These are phyloP conservation scores for Solanum hybrid DNA, from an alignment of 305 asterid species.

Conservation along the genomic window DNA sequence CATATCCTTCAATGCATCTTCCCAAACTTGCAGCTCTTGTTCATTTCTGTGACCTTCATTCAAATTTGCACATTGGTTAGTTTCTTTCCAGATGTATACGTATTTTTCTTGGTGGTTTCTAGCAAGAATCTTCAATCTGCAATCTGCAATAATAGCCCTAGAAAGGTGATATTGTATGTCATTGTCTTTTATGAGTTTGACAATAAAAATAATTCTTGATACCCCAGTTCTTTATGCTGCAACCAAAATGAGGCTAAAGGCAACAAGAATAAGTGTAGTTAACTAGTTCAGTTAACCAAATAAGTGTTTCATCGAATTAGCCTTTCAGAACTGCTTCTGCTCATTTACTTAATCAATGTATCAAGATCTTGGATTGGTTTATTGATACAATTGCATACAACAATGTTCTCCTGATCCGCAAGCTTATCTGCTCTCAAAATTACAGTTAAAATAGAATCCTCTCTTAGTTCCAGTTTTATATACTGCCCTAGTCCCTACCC, in stretches of 20 bases:
- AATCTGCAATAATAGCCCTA: not conserved
- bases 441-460: not conserved
- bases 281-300: not conserved
- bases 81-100: not conserved
- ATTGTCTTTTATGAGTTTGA: not conserved
- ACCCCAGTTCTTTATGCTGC: not conserved
- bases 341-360: not conserved
- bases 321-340: constrained; percentile 1
- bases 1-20: not conserved
- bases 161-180: not conserved
- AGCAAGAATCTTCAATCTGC: not conserved
- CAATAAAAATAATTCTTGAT: not conserved
- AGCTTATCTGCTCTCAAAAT: not conserved
- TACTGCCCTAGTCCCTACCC: not conserved
- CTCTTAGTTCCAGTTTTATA: not conserved
- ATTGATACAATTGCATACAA: not conserved
- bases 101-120: not conserved
- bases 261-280: not conserved
- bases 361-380: not conserved
- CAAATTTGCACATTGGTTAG: not conserved
- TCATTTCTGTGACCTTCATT: not conserved
- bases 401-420: not conserved
- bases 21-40: not conserved
- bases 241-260: not conserved
- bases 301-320: not conserved